Percentiles rank a stretch among this genome's conserved stretches.
Conservation (phyloP, 306 rosid genomes). For the Vigna reflexopilosa region DNA sequence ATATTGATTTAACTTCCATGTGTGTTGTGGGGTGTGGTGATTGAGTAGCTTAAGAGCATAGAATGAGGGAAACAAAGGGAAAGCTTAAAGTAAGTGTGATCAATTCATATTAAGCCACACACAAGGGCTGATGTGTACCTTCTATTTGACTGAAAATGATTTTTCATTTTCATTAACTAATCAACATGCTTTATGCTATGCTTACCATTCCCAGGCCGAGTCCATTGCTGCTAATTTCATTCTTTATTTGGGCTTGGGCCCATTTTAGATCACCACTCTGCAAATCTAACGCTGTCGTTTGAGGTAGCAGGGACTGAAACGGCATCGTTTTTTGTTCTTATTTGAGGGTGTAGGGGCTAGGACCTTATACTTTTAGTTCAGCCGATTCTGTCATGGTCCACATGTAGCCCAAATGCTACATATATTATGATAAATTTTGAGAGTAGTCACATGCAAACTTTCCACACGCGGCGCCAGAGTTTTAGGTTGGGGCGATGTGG, state of each 20-base stretch:
- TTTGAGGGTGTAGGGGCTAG: neutral
- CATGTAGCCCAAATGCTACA: slow-evolving; percentile 42
- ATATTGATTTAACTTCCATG: slow-evolving; percentile 28
- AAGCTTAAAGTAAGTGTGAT: slow-evolving; percentile 42
- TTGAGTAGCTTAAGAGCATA: slow-evolving; percentile 85
- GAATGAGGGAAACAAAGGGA: slow-evolving; percentile 57
- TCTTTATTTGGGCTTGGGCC: slow-evolving; percentile 36
- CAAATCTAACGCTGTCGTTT: slow-evolving; percentile 2
- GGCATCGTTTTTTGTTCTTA: slow-evolving; percentile 33
- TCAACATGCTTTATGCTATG: neutral
- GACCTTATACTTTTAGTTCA: slow-evolving; percentile 35
- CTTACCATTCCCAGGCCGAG: neutral
- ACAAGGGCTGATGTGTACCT: slow-evolving; percentile 38
- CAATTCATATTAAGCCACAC: slow-evolving; percentile 49
- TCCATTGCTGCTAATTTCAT: neutral
- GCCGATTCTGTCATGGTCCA: slow-evolving; percentile 54
- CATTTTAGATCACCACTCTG: neutral
- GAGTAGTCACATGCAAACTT: slow-evolving; percentile 56
- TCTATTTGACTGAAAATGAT: slow-evolving; percentile 44
- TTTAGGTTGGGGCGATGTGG: slow-evolving; percentile 50
- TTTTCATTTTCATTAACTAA: neutral
- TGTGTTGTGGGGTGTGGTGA: slow-evolving; percentile 43
- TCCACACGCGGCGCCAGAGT: slow-evolving; percentile 36
- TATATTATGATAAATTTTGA: slow-evolving; percentile 32
- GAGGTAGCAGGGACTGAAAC: neutral